Evolutionary conservation across 176 grass and related monocot species (phyloP).

Genomic region (Alopecurus myosuroides): DNA sequence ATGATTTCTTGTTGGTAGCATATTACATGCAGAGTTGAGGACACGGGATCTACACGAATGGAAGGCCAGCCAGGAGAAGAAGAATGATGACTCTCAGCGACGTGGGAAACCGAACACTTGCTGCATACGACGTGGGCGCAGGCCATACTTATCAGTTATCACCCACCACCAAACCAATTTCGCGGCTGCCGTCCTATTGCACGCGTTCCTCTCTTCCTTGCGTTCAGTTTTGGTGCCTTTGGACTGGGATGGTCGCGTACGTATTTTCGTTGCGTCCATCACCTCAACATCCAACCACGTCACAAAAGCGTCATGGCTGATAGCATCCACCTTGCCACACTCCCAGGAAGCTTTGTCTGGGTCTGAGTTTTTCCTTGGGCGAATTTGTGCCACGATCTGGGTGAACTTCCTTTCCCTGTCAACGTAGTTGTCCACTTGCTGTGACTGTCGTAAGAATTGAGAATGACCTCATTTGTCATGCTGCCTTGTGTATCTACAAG

Average conservation of each 20-base stretch:
- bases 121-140: background rate
- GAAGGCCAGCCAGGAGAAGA: no score
- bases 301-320: constrained; percentile 22
- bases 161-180: background rate
- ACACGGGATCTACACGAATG: no score
- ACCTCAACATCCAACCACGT: background rate
- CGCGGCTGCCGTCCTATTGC: background rate
- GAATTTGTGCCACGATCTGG: background rate
- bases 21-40: no score
- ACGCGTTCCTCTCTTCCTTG: background rate
- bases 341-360: background rate
- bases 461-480: background rate
- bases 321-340: background rate
- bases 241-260: background rate
- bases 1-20: no score
- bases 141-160: no score
- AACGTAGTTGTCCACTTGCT: background rate
- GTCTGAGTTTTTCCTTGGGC: background rate
- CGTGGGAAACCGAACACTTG: no score
- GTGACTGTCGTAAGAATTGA: background rate
- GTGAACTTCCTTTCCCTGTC: background rate
- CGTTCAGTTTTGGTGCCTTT: background rate
- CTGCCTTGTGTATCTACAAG: background rate
- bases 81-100: no score
- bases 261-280: no score